phyloP scores from a whole-genome alignment of 108 stramenopile genomes.

The Nannochloropsis gaditana region DNA sequence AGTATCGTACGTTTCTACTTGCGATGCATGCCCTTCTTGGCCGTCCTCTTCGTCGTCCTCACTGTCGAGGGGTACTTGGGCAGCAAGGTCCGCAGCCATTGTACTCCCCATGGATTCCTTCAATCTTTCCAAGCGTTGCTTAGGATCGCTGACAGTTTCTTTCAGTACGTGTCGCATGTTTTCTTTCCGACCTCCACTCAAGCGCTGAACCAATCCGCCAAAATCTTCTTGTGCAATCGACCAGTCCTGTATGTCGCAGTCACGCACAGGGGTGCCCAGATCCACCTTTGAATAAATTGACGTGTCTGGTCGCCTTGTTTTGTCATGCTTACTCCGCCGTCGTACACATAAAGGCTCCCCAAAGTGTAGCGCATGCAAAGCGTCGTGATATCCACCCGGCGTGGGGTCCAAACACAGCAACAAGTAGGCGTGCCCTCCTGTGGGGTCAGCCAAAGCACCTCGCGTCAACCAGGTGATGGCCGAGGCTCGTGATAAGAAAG shows the following conservation, averaged over 20 bases:
- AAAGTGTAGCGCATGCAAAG: neutral
- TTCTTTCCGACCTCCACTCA: constrained; percentile 10
- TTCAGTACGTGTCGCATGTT: neutral
- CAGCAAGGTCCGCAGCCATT: neutral
- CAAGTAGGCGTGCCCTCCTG: neutral
- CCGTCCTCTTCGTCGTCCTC: neutral
- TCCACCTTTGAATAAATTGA: neutral
- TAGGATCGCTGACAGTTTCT: neutral
- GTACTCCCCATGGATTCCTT: neutral
- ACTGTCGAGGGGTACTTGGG: neutral
- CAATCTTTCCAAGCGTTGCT: neutral
- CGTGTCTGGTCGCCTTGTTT: neutral
- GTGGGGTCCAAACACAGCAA: constrained; percentile 14
- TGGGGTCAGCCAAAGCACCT: neutral
- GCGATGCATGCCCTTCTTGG: neutral
- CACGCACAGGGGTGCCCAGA: neutral
- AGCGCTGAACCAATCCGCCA: neutral
- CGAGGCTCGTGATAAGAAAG: neutral
- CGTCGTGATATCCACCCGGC: neutral
- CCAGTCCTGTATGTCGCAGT: neutral
- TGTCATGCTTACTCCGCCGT: neutral
- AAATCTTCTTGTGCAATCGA: neutral
- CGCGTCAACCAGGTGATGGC: neutral
- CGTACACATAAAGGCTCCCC: neutral
- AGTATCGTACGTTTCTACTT: neutral